These are phyloP conservation scores for Inonotus hispidus DNA, from an alignment of 1,284 basidiomycete genomes.

Conservation along the genomic window DNA sequence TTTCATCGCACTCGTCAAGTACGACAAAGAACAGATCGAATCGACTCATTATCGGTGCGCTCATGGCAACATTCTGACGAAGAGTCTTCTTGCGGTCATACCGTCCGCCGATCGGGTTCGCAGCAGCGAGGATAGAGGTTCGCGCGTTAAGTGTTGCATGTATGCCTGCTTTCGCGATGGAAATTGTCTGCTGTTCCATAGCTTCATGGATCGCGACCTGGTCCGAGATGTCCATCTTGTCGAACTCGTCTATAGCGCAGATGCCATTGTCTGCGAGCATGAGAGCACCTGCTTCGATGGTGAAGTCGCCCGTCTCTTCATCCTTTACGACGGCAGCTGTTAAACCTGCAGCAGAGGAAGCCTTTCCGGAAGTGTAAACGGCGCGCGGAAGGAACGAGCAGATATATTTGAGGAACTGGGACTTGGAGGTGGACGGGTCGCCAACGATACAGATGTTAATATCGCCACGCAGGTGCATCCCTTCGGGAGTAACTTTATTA, in stretches of 20 bases:
- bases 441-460: conserved; percentile 99
- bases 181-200: conserved; percentile 99
- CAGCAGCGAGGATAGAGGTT: conserved; percentile 96
- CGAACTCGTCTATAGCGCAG: conserved; percentile 99
- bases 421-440: conserved; percentile 95
- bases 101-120: conserved; percentile 94
- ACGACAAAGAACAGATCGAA: conserved; percentile 99
- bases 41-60: conserved; percentile 97
- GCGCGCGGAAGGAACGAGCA: conserved; percentile 98
- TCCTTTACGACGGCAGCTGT: conserved; percentile 98
- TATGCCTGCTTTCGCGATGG: conserved; percentile 98
- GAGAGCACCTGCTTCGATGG: conserved; percentile 97
- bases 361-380: conserved; percentile 98
- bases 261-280: conserved; percentile 99
- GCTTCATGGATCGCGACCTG: conserved; percentile 99
- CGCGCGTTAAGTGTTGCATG: conserved; percentile 98
- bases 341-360: conserved; percentile 96
- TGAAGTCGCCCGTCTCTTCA: conserved; percentile 99
- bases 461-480: conserved; percentile 96
- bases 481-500: conserved; percentile 94
- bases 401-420: conserved; percentile 97
- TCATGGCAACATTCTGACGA: conserved; percentile 97
- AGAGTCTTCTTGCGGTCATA: conserved; percentile 96
- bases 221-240: conserved; percentile 99
- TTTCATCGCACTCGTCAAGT: conserved; percentile 95